A percentile compares a stretch with the other conserved stretches of the same genome.
Evolutionary conservation across 2,329 filamentous ascomycete species (phyloP).

Genomic region (Bipolaris zeicola): DNA sequence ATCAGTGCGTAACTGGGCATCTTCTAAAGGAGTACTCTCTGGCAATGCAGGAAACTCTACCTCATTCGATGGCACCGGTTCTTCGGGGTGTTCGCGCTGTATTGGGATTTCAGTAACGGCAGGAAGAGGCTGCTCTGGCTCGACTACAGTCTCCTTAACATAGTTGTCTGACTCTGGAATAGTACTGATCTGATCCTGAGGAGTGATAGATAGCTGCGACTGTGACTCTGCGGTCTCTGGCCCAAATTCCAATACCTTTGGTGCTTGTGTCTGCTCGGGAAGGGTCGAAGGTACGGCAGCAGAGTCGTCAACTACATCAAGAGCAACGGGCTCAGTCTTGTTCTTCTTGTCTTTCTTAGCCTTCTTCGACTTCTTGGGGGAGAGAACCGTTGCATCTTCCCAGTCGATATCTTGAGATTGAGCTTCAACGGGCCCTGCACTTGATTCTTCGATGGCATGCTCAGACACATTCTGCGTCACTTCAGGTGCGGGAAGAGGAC

Average conservation of each 20-base stretch:
- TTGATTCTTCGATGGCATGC: slow-evolving; percentile 5
- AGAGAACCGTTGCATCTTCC: slow-evolving; percentile 21
- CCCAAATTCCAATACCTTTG: not conserved
- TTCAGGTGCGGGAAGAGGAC: not conserved
- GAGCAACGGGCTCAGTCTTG: slow-evolving; percentile 21
- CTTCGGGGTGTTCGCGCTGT: not conserved
- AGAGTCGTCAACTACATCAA: slow-evolving; percentile 12
- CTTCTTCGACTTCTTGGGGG: slow-evolving; percentile 33
- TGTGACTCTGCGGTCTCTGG: not conserved
- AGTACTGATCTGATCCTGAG: not conserved
- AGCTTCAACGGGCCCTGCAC: slow-evolving; percentile 4
- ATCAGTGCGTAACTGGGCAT: not conserved
- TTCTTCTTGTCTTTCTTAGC: slow-evolving; percentile 41
- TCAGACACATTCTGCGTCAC: not conserved
- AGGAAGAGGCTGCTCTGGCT: not conserved
- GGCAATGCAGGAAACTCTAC: slow-evolving; percentile 1
- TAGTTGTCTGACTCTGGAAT: not conserved
- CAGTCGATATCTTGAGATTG: slow-evolving; percentile 11
- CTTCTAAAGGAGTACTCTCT: not conserved
- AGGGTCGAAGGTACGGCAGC: not conserved
- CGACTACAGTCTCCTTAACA: not conserved
- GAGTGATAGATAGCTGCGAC: not conserved
- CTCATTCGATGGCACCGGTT: not conserved
- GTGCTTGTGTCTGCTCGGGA: slow-evolving; percentile 5
- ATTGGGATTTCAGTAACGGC: not conserved